Conservation (phyloP, 148 eudicot genomes). For the Camellia japonica region DNA sequence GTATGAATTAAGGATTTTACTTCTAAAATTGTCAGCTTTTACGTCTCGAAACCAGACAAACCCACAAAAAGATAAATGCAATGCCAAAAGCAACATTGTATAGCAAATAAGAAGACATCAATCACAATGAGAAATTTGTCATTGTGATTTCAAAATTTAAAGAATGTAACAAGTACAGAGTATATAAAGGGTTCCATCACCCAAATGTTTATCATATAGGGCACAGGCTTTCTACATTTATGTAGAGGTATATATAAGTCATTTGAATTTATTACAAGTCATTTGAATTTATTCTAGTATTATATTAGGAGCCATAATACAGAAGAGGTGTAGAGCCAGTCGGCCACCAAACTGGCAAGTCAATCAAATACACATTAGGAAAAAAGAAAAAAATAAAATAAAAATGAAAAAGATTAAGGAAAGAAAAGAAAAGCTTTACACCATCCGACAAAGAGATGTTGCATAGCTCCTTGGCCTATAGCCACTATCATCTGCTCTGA, state of each 20-base stretch:
- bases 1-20: not conserved
- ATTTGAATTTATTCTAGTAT: not conserved
- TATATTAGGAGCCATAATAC: constrained; percentile 5
- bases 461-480: constrained; percentile 20
- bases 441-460: constrained; percentile 8
- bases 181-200: no score
- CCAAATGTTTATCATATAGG: not conserved
- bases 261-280: not conserved
- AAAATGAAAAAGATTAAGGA: not conserved
- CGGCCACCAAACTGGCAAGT: not conserved
- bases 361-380: constrained; percentile 20
- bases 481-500: constrained; percentile 11
- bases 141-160: not conserved
- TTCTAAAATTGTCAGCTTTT: not conserved
- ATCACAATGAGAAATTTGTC: not conserved
- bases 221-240: not conserved
- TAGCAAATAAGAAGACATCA: not conserved
- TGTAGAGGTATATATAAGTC: not conserved
- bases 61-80: not conserved
- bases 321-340: not conserved
- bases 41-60: not conserved
- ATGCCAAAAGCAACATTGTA: not conserved
- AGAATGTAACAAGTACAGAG: no score
- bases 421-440: constrained; percentile 20
- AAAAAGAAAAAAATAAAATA: not conserved